Percentiles rank a stretch among this genome's conserved stretches.
Evolutionary conservation across 2,329 filamentous ascomycete species (phyloP).

Genomic region (Biscogniauxia sp.): DNA sequence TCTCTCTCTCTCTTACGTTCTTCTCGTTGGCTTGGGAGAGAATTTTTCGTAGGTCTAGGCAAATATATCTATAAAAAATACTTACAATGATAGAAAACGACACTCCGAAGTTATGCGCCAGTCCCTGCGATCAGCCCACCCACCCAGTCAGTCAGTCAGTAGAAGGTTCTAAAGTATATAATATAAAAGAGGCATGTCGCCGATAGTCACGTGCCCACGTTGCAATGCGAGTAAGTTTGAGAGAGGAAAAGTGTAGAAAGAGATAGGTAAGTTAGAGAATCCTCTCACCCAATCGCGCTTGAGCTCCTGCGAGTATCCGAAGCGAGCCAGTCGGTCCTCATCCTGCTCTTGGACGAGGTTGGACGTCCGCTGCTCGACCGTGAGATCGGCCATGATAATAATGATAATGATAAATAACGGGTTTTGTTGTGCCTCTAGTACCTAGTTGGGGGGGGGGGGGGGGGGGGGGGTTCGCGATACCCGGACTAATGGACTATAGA

Average conservation of each 20-base stretch:
- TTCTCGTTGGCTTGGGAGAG: too few species aligned
- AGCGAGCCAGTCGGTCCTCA: conserved; percentile 50
- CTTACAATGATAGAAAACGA: conserved; percentile 60
- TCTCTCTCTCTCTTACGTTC: too few species aligned
- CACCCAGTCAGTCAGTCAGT: background rate
- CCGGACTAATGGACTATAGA: too few species aligned
- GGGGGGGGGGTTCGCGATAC: too few species aligned
- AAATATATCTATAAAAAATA: too few species aligned
- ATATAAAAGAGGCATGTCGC: background rate
- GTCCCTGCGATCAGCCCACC: conserved; percentile 26
- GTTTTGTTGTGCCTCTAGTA: too few species aligned
- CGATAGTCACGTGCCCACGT: background rate
- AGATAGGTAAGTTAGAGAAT: too few species aligned
- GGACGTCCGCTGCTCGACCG: conserved; percentile 25
- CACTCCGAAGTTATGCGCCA: conserved; percentile 60
- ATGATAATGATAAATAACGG: too few species aligned
- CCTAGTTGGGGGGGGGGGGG: too few species aligned
- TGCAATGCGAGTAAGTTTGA: background rate
- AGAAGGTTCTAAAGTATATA: background rate
- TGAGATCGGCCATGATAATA: conserved; percentile 15
- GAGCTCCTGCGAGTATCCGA: conserved; percentile 61
- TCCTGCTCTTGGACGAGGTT: conserved; percentile 37
- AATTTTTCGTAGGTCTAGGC: too few species aligned
- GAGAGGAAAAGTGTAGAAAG: background rate
- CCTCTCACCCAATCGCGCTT: conserved; percentile 48